phyloP scores from a whole-genome alignment of 768 basidiomycete species.

The Mycena chlorophos region DNA sequence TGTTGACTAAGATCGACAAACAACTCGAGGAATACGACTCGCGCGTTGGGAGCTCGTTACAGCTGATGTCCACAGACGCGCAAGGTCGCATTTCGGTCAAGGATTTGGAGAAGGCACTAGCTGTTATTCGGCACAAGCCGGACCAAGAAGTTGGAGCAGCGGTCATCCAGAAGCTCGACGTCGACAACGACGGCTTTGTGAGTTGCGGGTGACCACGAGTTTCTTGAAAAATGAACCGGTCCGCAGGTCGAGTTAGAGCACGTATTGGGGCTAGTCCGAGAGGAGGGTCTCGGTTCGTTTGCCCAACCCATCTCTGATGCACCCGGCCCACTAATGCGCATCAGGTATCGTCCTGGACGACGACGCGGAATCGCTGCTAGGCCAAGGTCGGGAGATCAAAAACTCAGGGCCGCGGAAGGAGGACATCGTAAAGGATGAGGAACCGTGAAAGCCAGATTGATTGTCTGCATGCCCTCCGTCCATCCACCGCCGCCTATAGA shows the following conservation, averaged over 20 bases:
- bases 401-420: conserved; percentile 87
- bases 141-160: conserved; percentile 85
- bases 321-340: conserved; percentile 2
- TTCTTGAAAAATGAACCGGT: neutral
- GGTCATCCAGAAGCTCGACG: conserved; percentile 91
- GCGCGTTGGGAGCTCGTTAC: conserved; percentile 79
- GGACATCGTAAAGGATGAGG: conserved; percentile 84
- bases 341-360: conserved; percentile 83
- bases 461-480: too few relatives aligned
- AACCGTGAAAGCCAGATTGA: conserved; percentile 11
- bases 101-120: conserved; percentile 87
- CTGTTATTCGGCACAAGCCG: conserved; percentile 91
- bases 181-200: conserved; percentile 90
- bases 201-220: neutral
- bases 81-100: conserved; percentile 87
- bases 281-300: conserved; percentile 76
- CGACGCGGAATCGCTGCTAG: conserved; percentile 77
- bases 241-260: conserved; percentile 78
- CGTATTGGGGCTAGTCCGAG: conserved; percentile 82
- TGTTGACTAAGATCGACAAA: conserved; percentile 93
- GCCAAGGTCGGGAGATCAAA: conserved; percentile 81
- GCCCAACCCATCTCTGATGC: neutral
- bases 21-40: conserved; percentile 92
- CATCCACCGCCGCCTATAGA: too few relatives aligned
- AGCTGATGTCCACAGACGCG: conserved; percentile 81